A percentile compares a stretch with the other conserved stretches of the same genome.
phyloP scores from a whole-genome alignment of 805 yeast species.

The Diddensiella transvaalensis region DNA sequence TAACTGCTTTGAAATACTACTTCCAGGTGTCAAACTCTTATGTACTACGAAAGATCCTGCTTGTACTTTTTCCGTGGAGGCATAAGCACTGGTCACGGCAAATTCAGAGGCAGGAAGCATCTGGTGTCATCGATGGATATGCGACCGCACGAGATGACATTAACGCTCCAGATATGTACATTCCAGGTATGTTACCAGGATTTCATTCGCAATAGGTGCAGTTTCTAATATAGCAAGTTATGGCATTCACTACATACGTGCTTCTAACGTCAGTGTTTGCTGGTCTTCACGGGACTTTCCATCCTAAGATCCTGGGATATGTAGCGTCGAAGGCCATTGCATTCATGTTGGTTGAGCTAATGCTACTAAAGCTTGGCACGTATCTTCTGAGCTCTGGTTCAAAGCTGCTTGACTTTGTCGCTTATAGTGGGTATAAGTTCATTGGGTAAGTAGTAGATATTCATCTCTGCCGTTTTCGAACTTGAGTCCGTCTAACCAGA shows the following conservation, averaged over 20 bases:
- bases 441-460: slow-evolving; percentile 46
- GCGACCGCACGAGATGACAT: slow-evolving; percentile 81
- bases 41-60: slow-evolving; percentile 66
- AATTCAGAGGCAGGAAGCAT: slow-evolving; percentile 36
- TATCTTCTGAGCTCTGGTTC: slow-evolving; percentile 71
- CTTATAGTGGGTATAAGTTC: slow-evolving; percentile 93
- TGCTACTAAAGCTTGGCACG: slow-evolving; percentile 73
- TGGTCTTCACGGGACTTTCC: slow-evolving; percentile 85
- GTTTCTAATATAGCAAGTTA: too few species aligned
- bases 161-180: slow-evolving; percentile 94
- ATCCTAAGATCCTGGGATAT: slow-evolving; percentile 87
- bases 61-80: slow-evolving; percentile 81
- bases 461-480: too few species aligned
- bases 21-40: slow-evolving; percentile 90
- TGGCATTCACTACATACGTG: slow-evolving; percentile 88
- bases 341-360: slow-evolving; percentile 70
- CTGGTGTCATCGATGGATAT: slow-evolving; percentile 42
- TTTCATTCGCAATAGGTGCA: too few species aligned
- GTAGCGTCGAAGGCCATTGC: slow-evolving; percentile 85
- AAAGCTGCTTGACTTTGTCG: slow-evolving; percentile 75
- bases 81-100: slow-evolving; percentile 79
- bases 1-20: slow-evolving; percentile 68
- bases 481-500: too few species aligned
- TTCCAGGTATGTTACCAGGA: slow-evolving; percentile 84
- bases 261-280: slow-evolving; percentile 77